phyloP scores from a whole-genome alignment of 345 rosid species.

The Lenwebbia sp. region DNA sequence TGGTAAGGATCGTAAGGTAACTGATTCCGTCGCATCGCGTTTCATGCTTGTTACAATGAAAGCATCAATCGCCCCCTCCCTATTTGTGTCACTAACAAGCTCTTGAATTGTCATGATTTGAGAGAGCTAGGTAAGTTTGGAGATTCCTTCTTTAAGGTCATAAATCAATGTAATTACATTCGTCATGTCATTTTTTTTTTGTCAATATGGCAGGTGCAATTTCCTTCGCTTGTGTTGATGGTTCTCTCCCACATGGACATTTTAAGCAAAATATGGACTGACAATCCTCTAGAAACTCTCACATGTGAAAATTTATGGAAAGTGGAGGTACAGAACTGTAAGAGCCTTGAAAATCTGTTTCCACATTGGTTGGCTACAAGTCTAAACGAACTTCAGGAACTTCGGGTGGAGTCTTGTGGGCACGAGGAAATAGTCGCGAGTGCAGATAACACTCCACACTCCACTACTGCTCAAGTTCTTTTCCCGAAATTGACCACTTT shows the following conservation, averaged over 20 bases:
- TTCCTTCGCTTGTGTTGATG: accelerated
- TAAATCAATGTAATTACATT: accelerated
- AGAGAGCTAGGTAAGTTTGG: neutral
- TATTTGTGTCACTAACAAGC: no score
- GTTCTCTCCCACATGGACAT: neutral
- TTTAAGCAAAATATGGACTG: neutral
- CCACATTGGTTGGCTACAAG: neutral
- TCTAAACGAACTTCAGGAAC: neutral
- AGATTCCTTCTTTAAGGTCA: neutral
- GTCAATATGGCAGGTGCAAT: neutral
- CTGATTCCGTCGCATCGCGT: neutral
- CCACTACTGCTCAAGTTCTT: neutral
- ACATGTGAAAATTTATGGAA: neutral
- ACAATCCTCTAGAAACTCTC: neutral
- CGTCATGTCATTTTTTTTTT: neutral
- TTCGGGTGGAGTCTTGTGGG: neutral
- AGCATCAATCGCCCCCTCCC: no score
- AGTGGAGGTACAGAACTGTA: neutral
- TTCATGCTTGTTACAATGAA: neutral
- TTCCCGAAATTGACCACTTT: neutral
- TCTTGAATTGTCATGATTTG: neutral
- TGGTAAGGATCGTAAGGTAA: accelerated
- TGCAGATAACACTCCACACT: neutral
- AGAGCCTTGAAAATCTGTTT: neutral
- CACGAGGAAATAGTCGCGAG: accelerated